Base-by-base conservation (phyloP, 2,329 filamentous ascomycete species). In the Ascosphaera aggregata region DNA sequence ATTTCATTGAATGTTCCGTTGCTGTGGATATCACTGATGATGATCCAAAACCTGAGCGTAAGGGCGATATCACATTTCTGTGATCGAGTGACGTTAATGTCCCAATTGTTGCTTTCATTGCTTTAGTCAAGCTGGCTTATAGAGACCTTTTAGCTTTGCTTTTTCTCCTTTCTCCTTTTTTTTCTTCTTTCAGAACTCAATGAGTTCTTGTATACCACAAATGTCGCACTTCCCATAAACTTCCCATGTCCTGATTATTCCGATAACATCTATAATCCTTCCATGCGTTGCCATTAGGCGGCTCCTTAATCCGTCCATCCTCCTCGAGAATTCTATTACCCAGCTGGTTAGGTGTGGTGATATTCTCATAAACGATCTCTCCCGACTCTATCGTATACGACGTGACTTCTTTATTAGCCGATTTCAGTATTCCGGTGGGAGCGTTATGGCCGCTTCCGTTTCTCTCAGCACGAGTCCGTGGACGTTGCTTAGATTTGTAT, bases 1-100 rank as follows among this genome's bases (percentile, higher is more conserved):
- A 95, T 47, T 95, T 95, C 56, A 77, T 93, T 19, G 82, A 92
- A 49, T 77, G 84, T 18, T 94, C 84, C 50, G 66, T 78, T 46
- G 76, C 80, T 0, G 84, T 89, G 13, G 85, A 93, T 54, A 57
- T 59, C 42, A 51, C 50, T 31, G 46, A 46, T 24, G 52, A 57
- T 43, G 49, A 48, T 17, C 5, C 7, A 5, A 27, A 11, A 27
- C 5, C 22, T 11, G 22, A 27, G 11, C 5, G 11, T 7, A 5
- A 7, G 22, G 22, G 22, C 5, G 11, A 27, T 11, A 27, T 11
- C 22, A 27, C 7, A 27, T 11, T 7, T 7, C 11, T 27, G 22
- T 5, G 22, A 27, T 27, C 7, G 11, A 5, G 5, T 27, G 22
- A 27, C 7, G n/a, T n/a, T n/a, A n/a, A n/a, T n/a, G n/a, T n/a